phyloP scores from a whole-genome alignment of 2,329 filamentous ascomycete species.

The Hypoxylon sp. region DNA sequence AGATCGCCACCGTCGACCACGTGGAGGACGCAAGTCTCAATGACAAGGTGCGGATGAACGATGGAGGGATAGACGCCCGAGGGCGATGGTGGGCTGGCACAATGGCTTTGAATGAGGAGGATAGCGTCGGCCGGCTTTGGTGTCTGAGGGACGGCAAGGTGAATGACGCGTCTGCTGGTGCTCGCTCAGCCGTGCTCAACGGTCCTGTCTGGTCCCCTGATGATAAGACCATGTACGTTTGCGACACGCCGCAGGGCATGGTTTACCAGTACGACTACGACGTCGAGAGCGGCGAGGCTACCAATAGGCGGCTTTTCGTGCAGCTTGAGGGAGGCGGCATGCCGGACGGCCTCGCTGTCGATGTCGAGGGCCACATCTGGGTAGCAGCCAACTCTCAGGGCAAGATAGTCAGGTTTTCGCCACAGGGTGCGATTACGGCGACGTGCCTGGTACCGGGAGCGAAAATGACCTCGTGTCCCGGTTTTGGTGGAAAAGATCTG shows the following conservation, averaged over 20 bases:
- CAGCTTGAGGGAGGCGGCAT: neutral
- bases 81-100: slow-evolving; percentile 46
- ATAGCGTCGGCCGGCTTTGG: slow-evolving; percentile 43
- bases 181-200: slow-evolving; percentile 42
- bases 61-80: slow-evolving; percentile 42
- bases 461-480: neutral
- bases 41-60: slow-evolving; percentile 45
- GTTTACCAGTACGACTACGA: slow-evolving; percentile 29
- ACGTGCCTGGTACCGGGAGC: neutral
- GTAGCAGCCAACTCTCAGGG: slow-evolving; percentile 35
- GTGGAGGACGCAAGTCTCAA: slow-evolving; percentile 31
- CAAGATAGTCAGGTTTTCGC: slow-evolving; percentile 34
- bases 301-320: neutral
- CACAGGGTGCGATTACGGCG: slow-evolving; percentile 11
- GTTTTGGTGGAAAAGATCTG: neutral
- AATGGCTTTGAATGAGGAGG: slow-evolving; percentile 46
- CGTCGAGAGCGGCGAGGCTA: neutral
- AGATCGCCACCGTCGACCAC: slow-evolving; percentile 33
- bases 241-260: slow-evolving; percentile 27
- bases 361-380: slow-evolving; percentile 27
- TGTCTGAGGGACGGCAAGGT: slow-evolving; percentile 31
- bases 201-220: slow-evolving; percentile 46
- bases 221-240: slow-evolving; percentile 25
- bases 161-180: slow-evolving; percentile 5
- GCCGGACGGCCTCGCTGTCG: slow-evolving; percentile 32